These are phyloP conservation scores for Irpex sp. DNA, from an alignment of 1,284 basidiomycete genomes.

Conservation along the genomic window DNA sequence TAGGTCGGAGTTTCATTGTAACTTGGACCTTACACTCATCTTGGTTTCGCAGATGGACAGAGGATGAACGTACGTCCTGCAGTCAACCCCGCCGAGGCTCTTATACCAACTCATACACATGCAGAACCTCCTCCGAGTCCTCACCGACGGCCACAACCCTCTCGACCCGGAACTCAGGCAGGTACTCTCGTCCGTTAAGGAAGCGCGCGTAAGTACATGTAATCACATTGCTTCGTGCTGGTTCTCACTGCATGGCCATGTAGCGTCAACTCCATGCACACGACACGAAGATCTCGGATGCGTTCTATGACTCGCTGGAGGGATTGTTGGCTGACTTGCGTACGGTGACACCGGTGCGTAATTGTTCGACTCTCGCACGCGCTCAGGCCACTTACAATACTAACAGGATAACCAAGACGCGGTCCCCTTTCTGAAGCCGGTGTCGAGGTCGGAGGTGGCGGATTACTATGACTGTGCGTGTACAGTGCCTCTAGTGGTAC, in stretches of 20 bases:
- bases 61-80: slow-evolving; percentile 40
- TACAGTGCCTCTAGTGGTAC: background rate
- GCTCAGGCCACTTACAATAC: slow-evolving; percentile 10
- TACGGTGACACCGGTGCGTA: slow-evolving; percentile 64
- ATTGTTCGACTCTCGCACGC: slow-evolving; percentile 6
- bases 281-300: slow-evolving; percentile 77
- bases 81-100: slow-evolving; percentile 25
- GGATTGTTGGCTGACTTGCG: slow-evolving; percentile 82
- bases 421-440: slow-evolving; percentile 86
- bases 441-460: slow-evolving; percentile 81
- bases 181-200: slow-evolving; percentile 71
- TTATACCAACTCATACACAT: slow-evolving; percentile 14
- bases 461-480: slow-evolving; percentile 84
- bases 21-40: slow-evolving; percentile 10
- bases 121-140: slow-evolving; percentile 77
- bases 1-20: slow-evolving; percentile 10
- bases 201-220: slow-evolving; percentile 58
- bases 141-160: slow-evolving; percentile 59
- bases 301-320: slow-evolving; percentile 90
- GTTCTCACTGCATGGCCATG: slow-evolving; percentile 12
- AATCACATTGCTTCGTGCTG: background rate
- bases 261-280: slow-evolving; percentile 47
- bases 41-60: slow-evolving; percentile 19
- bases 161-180: slow-evolving; percentile 65
- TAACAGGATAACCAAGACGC: slow-evolving; percentile 81